A percentile compares a stretch with the other conserved stretches of the same genome.
Evolutionary conservation across 2,329 filamentous ascomycete genomes (phyloP).

Genomic region (Mycosphaerelloides madeirae): DNA sequence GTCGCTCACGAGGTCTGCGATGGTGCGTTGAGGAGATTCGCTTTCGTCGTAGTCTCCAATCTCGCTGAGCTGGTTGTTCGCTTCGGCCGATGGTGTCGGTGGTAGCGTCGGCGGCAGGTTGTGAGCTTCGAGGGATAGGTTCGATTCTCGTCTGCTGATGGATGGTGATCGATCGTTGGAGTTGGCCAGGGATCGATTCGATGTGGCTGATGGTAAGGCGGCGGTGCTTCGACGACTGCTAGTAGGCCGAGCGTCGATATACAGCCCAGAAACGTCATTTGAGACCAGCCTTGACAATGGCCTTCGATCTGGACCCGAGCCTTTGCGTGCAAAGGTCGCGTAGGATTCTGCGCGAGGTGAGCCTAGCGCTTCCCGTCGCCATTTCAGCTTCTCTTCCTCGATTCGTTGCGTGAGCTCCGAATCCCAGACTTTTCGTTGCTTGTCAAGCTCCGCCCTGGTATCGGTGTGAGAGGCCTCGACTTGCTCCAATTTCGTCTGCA

Average conservation of each 20-base stretch:
- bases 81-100: conserved; percentile 45
- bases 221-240: conserved; percentile 28
- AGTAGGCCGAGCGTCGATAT: conserved; percentile 28
- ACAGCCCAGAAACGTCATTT: conserved; percentile 22
- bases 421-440: conserved; percentile 57
- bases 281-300: conserved; percentile 27
- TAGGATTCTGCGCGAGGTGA: conserved; percentile 36
- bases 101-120: conserved; percentile 37
- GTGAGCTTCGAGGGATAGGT: conserved; percentile 31
- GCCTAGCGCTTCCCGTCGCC: conserved; percentile 43
- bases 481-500: conserved; percentile 62
- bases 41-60: conserved; percentile 54
- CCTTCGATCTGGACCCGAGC: conserved; percentile 32
- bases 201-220: conserved; percentile 17
- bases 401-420: conserved; percentile 54
- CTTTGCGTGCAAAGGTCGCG: conserved; percentile 35
- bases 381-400: conserved; percentile 61
- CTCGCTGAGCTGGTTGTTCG: conserved; percentile 45
- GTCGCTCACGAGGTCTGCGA: conserved; percentile 49
- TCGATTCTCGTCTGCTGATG: conserved; percentile 45
- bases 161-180: conserved; percentile 24
- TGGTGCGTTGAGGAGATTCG: conserved; percentile 62
- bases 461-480: conserved; percentile 60
- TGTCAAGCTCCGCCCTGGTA: conserved; percentile 51
- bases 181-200: conserved; percentile 16